phyloP scores from a whole-genome alignment of 208 protist genomes.

The Borovskyia barvae region DNA sequence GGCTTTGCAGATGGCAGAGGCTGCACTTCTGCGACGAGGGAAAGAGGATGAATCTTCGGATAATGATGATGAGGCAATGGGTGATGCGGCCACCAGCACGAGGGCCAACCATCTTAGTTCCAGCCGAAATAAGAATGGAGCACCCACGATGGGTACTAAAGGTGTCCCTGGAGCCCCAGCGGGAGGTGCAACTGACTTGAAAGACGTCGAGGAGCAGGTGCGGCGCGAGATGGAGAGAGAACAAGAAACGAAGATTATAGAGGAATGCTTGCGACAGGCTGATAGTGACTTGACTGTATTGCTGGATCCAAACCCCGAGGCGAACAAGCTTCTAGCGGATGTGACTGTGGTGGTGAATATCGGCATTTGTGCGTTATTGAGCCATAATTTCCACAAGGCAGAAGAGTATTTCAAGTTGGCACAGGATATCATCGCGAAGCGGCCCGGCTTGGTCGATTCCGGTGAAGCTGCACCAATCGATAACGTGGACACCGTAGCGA shows the following conservation, averaged over 20 bases:
- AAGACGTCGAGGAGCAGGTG: slow-evolving; percentile 38
- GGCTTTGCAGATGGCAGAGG: slow-evolving; percentile 50
- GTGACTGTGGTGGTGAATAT: slow-evolving; percentile 67
- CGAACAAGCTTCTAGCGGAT: slow-evolving; percentile 29
- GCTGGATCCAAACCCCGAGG: slow-evolving; percentile 25
- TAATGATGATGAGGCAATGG: neutral
- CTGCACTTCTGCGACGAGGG: slow-evolving; percentile 14
- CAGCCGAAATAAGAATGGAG: neutral
- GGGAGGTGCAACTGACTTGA: neutral
- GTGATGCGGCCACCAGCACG: neutral
- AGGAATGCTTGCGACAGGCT: slow-evolving; percentile 17
- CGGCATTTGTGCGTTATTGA: slow-evolving; percentile 64
- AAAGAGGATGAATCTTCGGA: neutral
- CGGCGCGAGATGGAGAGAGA: slow-evolving; percentile 31
- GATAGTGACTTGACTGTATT: slow-evolving; percentile 50
- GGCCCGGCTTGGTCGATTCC: slow-evolving; percentile 49
- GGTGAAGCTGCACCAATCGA: slow-evolving; percentile 68
- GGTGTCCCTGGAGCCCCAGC: neutral
- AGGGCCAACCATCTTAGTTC: neutral
- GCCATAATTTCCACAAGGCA: slow-evolving; percentile 54
- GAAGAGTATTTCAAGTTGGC: slow-evolving; percentile 61
- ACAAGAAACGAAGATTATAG: slow-evolving; percentile 1
- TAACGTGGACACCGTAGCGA: slow-evolving; percentile 46
- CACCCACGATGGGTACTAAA: neutral
- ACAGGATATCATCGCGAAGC: slow-evolving; percentile 55